These are phyloP conservation scores for Rhizomucor pusillus DNA, from an alignment of 371 early-diverging fungal species.

Conservation along the genomic window DNA sequence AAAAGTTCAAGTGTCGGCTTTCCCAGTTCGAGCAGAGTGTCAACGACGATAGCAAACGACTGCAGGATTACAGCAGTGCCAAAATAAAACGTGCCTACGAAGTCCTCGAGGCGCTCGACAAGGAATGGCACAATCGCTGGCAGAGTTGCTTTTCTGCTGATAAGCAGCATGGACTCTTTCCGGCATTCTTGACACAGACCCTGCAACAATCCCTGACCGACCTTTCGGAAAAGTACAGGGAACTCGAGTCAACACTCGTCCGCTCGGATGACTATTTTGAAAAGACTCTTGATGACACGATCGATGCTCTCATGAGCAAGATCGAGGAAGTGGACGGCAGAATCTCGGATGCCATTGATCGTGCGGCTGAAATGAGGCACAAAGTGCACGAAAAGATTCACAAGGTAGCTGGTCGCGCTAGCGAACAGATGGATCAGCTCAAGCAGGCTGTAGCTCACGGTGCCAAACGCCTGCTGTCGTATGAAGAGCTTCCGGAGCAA, in stretches of 20 bases:
- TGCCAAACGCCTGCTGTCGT: slow-evolving; percentile 35
- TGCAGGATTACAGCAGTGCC: slow-evolving; percentile 28
- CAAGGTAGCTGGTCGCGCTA: slow-evolving; percentile 37
- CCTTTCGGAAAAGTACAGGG: slow-evolving; percentile 23
- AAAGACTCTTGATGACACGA: slow-evolving; percentile 33
- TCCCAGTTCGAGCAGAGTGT: slow-evolving; percentile 33
- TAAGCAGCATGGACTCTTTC: neutral
- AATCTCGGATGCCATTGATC: slow-evolving; percentile 38
- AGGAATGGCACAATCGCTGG: slow-evolving; percentile 38
- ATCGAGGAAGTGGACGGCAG: slow-evolving; percentile 48
- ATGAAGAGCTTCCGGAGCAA: slow-evolving; percentile 47
- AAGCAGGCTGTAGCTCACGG: slow-evolving; percentile 37
- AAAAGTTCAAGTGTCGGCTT: slow-evolving; percentile 41
- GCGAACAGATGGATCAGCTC: slow-evolving; percentile 40
- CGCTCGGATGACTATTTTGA: slow-evolving; percentile 26
- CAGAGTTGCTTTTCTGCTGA: slow-evolving; percentile 17
- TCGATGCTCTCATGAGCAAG: slow-evolving; percentile 42
- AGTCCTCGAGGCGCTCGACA: slow-evolving; percentile 29
- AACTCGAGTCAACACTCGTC: slow-evolving; percentile 14
- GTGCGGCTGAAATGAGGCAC: slow-evolving; percentile 35
- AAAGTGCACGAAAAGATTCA: slow-evolving; percentile 36
- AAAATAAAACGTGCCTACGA: slow-evolving; percentile 35
- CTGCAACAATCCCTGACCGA: slow-evolving; percentile 23
- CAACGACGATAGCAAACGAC: slow-evolving; percentile 26
- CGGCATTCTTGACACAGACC: slow-evolving; percentile 6